These are phyloP conservation scores for Alternaria metachromatica DNA, from an alignment of 2,329 filamentous ascomycete genomes.

Conservation along the genomic window DNA sequence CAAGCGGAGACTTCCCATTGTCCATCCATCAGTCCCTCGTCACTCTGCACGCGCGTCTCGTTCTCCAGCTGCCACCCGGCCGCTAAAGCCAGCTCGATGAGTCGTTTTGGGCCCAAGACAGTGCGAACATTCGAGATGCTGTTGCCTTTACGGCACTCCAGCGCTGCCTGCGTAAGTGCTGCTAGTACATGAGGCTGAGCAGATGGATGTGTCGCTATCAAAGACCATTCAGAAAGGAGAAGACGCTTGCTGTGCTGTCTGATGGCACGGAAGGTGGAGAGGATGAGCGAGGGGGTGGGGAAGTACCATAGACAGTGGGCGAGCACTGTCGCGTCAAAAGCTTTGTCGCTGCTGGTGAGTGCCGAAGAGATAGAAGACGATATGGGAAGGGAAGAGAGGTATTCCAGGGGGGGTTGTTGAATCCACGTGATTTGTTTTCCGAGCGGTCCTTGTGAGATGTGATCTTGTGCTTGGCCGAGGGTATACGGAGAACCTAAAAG, in stretches of 20 bases:
- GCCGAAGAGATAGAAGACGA: constrained; percentile 5
- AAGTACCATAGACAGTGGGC: constrained; percentile 65
- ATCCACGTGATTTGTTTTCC: constrained; percentile 56
- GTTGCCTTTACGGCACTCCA: constrained; percentile 52
- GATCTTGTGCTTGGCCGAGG: constrained; percentile 57
- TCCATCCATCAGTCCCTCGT: constrained; percentile 54
- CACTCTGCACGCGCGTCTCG: constrained; percentile 49
- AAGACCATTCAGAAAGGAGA: constrained; percentile 57
- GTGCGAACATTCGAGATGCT: constrained; percentile 58
- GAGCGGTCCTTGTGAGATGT: constrained; percentile 52
- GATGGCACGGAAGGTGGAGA: constrained; percentile 48
- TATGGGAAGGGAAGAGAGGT: constrained; percentile 16
- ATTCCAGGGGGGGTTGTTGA: constrained; percentile 44
- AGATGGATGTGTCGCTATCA: constrained; percentile 49
- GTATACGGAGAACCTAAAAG: constrained; percentile 50
- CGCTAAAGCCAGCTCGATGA: constrained; percentile 46
- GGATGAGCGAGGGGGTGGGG: constrained; percentile 45
- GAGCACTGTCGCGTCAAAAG: constrained; percentile 58
- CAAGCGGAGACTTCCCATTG: constrained; percentile 40
- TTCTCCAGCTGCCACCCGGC: constrained; percentile 50
- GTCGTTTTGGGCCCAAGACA: constrained; percentile 52
- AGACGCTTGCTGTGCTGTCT: constrained; percentile 46
- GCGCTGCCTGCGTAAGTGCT: constrained; percentile 53
- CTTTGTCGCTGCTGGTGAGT: constrained; percentile 5
- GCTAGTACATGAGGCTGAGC: constrained; percentile 60